These are phyloP conservation scores for Hypoxylon sp. DNA, from an alignment of 2,329 filamentous ascomycete species.

Conservation along the genomic window DNA sequence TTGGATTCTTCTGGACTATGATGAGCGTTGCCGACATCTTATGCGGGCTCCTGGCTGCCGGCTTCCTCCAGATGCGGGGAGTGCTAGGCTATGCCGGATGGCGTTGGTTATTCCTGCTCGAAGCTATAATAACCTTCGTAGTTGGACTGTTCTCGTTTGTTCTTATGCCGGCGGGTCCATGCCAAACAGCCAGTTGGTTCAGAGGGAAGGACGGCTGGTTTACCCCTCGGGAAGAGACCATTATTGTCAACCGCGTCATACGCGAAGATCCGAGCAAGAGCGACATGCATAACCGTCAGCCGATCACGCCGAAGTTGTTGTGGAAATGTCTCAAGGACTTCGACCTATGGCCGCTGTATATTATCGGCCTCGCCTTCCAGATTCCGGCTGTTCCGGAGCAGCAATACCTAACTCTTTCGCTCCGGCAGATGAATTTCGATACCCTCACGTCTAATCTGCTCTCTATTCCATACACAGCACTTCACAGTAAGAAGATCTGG, in stretches of 20 bases:
- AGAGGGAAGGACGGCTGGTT: conserved; percentile 67
- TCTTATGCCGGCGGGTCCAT: conserved; percentile 62
- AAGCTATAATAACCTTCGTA: conserved; percentile 38
- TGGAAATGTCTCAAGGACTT: conserved; percentile 67
- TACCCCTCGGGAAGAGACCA: conserved; percentile 66
- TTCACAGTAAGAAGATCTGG: conserved; percentile 54
- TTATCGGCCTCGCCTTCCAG: conserved; percentile 62
- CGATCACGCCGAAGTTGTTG: conserved; percentile 62
- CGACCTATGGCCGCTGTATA: conserved; percentile 68
- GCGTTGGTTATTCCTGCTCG: conserved; percentile 67
- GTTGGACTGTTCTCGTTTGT: conserved; percentile 65
- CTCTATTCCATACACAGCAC: conserved; percentile 59
- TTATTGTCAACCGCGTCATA: conserved; percentile 68
- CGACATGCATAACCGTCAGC: conserved; percentile 69
- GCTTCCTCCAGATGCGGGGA: conserved; percentile 54
- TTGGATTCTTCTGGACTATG: conserved; percentile 56
- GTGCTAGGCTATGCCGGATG: conserved; percentile 53
- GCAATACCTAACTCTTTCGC: conserved; percentile 66
- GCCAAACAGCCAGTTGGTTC: conserved; percentile 64
- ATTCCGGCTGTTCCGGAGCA: conserved; percentile 62
- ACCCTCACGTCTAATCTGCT: conserved; percentile 69
- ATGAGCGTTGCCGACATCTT: conserved; percentile 51
- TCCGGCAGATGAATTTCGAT: conserved; percentile 64
- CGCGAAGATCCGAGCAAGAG: conserved; percentile 70
- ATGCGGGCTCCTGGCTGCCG: conserved; percentile 53